phyloP scores from a whole-genome alignment of 345 rosid species.

The Eucalyptus pumila region DNA sequence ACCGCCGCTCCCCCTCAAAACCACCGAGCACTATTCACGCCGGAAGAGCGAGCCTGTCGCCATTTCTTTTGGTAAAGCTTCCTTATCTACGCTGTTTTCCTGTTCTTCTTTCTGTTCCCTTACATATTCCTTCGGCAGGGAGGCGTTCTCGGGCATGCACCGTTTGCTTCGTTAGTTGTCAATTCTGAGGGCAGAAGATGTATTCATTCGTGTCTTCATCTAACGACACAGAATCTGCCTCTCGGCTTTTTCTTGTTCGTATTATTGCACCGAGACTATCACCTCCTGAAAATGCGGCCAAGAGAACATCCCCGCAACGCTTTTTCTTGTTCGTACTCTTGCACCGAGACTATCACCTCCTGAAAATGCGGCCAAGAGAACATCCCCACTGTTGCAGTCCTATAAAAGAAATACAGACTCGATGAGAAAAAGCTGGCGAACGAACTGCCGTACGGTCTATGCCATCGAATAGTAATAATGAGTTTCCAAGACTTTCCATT shows the following conservation, averaged over 20 bases:
- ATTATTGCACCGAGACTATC: background rate
- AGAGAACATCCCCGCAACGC: background rate
- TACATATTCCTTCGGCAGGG: background rate
- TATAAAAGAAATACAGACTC: no score
- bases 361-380: background rate
- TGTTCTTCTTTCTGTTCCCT: background rate
- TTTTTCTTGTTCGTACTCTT: background rate
- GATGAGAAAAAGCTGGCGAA: no score
- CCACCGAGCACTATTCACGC: background rate
- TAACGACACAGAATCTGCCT: background rate
- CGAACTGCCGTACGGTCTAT: no score
- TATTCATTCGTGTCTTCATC: background rate
- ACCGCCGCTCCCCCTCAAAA: background rate
- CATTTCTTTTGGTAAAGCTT: background rate
- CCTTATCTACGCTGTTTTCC: background rate
- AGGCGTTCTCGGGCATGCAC: background rate
- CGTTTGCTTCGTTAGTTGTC: background rate
- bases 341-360: background rate
- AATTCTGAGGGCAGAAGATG: background rate
- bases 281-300: background rate
- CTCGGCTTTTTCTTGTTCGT: background rate
- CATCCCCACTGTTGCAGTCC: background rate
- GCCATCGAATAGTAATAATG: slow-evolving; percentile 8
- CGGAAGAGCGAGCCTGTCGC: background rate
- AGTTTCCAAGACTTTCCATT: slow-evolving; percentile 11